Evolutionary conservation across 1,284 basidiomycete genomes (phyloP).

Genomic region (Retiboletus flavoniger): DNA sequence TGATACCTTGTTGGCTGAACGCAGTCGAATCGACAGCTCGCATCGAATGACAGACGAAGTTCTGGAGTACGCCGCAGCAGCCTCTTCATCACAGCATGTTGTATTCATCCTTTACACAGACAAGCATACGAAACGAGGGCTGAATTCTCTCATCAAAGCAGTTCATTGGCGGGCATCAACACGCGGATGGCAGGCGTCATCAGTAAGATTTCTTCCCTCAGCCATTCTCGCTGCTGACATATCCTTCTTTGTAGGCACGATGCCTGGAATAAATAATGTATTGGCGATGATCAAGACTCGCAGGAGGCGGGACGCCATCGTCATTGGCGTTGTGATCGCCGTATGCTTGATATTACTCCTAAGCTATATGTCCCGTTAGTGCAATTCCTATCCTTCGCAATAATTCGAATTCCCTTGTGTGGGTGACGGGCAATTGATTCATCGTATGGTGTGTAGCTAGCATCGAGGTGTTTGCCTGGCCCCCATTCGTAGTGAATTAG

Average conservation of each 20-base stretch:
- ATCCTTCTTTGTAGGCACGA: constrained; percentile 54
- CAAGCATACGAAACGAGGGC: constrained; percentile 98
- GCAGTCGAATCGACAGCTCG: constrained; percentile 86
- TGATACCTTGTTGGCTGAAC: constrained; percentile 85
- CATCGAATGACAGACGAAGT: constrained; percentile 95
- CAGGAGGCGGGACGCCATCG: constrained; percentile 85
- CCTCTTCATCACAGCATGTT: constrained; percentile 2
- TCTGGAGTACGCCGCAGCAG: constrained; percentile 63
- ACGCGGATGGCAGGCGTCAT: constrained; percentile 81
- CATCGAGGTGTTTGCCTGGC: background rate
- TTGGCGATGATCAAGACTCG: constrained; percentile 91
- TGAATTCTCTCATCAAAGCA: constrained; percentile 86
- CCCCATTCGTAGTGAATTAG: background rate
- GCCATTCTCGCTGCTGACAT: background rate
- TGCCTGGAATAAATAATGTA: constrained; percentile 92
- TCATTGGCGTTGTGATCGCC: constrained; percentile 85
- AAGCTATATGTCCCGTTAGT: constrained; percentile 66
- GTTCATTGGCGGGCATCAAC: constrained; percentile 75
- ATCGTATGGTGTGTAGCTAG: background rate
- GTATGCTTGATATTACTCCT: constrained; percentile 80
- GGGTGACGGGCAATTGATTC: background rate
- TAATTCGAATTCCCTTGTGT: constrained; percentile 4
- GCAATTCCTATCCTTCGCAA: constrained; percentile 2
- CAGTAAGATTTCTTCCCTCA: constrained; percentile 48
- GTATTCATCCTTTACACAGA: constrained; percentile 42